phyloP scores from a whole-genome alignment of 306 rosid genomes.

The Cucurbita pepo region DNA sequence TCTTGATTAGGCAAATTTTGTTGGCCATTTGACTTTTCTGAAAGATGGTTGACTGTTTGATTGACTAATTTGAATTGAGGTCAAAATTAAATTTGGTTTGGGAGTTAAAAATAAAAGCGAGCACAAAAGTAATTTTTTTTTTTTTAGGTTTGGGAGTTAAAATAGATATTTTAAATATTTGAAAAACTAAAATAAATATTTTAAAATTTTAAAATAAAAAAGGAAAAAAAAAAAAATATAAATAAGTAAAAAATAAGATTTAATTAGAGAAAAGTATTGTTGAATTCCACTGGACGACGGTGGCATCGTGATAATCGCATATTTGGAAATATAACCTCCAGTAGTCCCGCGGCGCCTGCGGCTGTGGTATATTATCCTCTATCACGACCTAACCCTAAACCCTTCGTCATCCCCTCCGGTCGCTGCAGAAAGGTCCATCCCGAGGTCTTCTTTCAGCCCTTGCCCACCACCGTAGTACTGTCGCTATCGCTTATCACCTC shows the following conservation, averaged over 20 bases:
- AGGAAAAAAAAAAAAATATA: not conserved
- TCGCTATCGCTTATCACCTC: not conserved
- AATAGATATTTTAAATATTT: no score
- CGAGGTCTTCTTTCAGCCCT: not conserved
- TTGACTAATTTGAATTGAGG: no score
- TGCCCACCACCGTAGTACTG: not conserved
- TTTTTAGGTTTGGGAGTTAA: no score
- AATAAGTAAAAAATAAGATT: no score
- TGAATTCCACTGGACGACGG: not conserved
- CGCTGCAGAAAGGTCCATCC: not conserved
- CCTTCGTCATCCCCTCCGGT: not conserved
- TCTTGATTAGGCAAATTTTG: no score
- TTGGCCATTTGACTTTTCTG: no score
- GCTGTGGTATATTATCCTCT: not conserved
- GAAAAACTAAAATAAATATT: no score
- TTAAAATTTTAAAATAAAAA: no score
- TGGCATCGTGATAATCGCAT: not conserved
- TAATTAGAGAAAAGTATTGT: not conserved
- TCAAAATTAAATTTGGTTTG: no score
- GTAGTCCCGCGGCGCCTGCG: not conserved
- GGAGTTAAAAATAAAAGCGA: no score
- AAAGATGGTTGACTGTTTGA: no score
- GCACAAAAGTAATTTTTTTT: no score
- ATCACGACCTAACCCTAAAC: not conserved
- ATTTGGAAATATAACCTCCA: not conserved